Evolutionary conservation across 108 stramenopile genomes (phyloP).

Genomic region (Chaetoceros tenuissimus): DNA sequence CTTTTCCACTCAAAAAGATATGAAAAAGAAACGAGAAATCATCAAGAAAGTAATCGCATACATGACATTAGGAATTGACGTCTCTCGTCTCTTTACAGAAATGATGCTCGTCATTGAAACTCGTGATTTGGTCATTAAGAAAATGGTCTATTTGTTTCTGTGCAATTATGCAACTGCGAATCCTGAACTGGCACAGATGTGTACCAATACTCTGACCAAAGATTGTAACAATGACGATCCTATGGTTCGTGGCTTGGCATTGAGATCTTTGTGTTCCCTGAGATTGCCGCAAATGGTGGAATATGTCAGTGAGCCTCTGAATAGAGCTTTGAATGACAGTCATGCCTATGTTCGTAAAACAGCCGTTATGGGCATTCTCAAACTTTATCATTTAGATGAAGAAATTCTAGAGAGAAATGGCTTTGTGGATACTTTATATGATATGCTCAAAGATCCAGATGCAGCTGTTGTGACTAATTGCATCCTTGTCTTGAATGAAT

Average conservation of each 20-base stretch:
- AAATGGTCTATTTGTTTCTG: slow-evolving; percentile 99
- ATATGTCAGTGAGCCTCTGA: slow-evolving; percentile 87
- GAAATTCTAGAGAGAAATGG: slow-evolving; percentile 64
- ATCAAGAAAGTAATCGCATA: slow-evolving; percentile 99
- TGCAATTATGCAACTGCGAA: slow-evolving; percentile 94
- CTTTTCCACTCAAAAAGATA: slow-evolving; percentile 86
- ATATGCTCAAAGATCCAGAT: slow-evolving; percentile 96
- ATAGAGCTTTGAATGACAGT: slow-evolving; percentile 72
- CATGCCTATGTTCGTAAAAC: slow-evolving; percentile 99
- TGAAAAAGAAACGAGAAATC: slow-evolving; percentile 92
- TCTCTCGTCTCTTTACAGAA: slow-evolving; percentile 96
- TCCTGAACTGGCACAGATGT: slow-evolving; percentile 98
- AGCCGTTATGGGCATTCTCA: slow-evolving; percentile 96
- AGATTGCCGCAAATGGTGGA: slow-evolving; percentile 95
- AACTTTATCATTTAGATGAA: slow-evolving; percentile 87
- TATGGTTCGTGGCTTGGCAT: slow-evolving; percentile 97
- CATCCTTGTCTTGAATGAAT: slow-evolving; percentile 93
- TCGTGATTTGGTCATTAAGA: slow-evolving; percentile 97
- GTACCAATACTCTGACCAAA: slow-evolving; percentile 96
- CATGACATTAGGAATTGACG: slow-evolving; percentile 99
- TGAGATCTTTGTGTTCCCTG: slow-evolving; percentile 88
- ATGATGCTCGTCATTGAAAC: slow-evolving; percentile 97
- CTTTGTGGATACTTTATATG: slow-evolving; percentile 92
- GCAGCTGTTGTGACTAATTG: slow-evolving; percentile 92
- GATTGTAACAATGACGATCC: slow-evolving; percentile 98